Evolutionary conservation across 2,329 filamentous ascomycete species (phyloP).

Genomic region (Boeremia lycopersici): DNA sequence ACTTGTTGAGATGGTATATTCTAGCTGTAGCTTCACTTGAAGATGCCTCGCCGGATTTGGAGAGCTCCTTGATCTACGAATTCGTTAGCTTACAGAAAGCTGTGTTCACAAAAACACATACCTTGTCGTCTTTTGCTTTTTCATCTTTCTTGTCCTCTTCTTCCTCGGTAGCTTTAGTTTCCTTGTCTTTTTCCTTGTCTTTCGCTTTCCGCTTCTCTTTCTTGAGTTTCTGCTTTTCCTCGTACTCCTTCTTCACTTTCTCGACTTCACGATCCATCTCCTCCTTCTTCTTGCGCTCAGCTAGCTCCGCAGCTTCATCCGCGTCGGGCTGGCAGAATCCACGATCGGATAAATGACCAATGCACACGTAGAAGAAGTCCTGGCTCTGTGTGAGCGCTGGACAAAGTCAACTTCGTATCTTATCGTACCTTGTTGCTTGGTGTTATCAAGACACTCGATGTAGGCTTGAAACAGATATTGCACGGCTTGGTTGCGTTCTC

Average conservation of each 20-base stretch:
- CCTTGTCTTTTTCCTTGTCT: slow-evolving; percentile 58
- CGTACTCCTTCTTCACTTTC: slow-evolving; percentile 57
- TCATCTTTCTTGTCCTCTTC: slow-evolving; percentile 69
- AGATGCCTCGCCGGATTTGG: slow-evolving; percentile 53
- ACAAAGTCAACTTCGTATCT: not conserved
- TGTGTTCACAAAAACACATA: slow-evolving; percentile 27
- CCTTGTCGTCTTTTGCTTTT: slow-evolving; percentile 66
- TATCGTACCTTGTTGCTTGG: slow-evolving; percentile 79
- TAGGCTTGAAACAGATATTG: slow-evolving; percentile 89
- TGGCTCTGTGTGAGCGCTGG: slow-evolving; percentile 35
- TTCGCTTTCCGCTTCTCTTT: slow-evolving; percentile 52
- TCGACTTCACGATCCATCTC: slow-evolving; percentile 57
- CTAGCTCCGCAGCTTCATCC: slow-evolving; percentile 66
- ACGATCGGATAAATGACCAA: slow-evolving; percentile 78
- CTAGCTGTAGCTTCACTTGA: slow-evolving; percentile 71
- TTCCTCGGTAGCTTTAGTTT: slow-evolving; percentile 65
- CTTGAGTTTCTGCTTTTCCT: slow-evolving; percentile 65
- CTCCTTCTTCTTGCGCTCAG: slow-evolving; percentile 61
- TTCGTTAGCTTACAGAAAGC: slow-evolving; percentile 12
- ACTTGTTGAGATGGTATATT: slow-evolving; percentile 85
- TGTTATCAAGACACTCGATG: slow-evolving; percentile 84
- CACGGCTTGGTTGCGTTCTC: slow-evolving; percentile 84
- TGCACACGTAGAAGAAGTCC: slow-evolving; percentile 94
- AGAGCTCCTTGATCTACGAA: slow-evolving; percentile 53
- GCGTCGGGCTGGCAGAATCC: slow-evolving; percentile 78